These are phyloP conservation scores for Sporisorium iseilematis-ciliati DNA, from an alignment of 1,284 basidiomycete species.

Conservation along the genomic window DNA sequence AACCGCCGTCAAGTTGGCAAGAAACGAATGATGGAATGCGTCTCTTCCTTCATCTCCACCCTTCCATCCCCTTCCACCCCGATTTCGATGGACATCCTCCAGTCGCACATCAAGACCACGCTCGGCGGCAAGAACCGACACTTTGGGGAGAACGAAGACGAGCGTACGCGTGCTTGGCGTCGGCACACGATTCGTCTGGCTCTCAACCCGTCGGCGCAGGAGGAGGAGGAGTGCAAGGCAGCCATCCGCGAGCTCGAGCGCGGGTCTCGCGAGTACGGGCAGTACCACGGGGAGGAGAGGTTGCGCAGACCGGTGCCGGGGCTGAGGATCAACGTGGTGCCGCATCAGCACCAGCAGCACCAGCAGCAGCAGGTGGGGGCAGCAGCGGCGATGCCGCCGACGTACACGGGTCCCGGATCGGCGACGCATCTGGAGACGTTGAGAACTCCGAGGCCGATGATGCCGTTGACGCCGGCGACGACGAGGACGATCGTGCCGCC, in stretches of 20 bases:
- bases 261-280: no score
- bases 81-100: slow-evolving; percentile 16
- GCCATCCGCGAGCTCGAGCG: slow-evolving; percentile 13
- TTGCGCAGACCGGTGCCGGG: neutral
- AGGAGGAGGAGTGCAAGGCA: slow-evolving; percentile 13
- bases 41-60: slow-evolving; percentile 5
- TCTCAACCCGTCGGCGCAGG: slow-evolving; percentile 20
- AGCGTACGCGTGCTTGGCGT: slow-evolving; percentile 35
- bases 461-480: neutral
- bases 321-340: slow-evolving; percentile 25
- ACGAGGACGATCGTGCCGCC: slow-evolving; percentile 9
- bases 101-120: slow-evolving; percentile 2
- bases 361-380: neutral
- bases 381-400: neutral
- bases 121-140: slow-evolving; percentile 9
- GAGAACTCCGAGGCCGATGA: neutral
- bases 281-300: no score
- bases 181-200: slow-evolving; percentile 39
- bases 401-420: slow-evolving; percentile 22
- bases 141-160: slow-evolving; percentile 23
- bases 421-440: slow-evolving; percentile 22
- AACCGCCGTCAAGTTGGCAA: slow-evolving; percentile 48
- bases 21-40: slow-evolving; percentile 45
- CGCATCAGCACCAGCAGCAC: neutral
- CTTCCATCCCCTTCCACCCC: neutral